Evolutionary conservation across 345 rosid species (phyloP).

Genomic region (Gossypium thurberi): DNA sequence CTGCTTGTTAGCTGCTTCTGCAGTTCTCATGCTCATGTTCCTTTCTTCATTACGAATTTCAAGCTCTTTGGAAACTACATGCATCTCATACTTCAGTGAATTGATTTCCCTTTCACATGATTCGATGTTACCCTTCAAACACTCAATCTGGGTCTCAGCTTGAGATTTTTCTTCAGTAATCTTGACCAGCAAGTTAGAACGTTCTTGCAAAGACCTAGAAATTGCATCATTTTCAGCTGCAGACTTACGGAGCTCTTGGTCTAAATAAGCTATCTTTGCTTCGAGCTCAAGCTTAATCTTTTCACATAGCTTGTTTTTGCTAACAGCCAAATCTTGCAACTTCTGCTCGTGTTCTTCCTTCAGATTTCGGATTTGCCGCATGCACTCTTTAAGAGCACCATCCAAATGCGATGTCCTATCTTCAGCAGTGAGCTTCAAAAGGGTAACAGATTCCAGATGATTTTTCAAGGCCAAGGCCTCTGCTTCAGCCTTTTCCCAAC

Average conservation of each 20-base stretch:
- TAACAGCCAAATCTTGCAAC: slow-evolving; percentile 54
- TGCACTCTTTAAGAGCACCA: slow-evolving; percentile 95
- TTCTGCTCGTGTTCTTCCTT: slow-evolving; percentile 90
- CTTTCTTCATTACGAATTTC: slow-evolving; percentile 96
- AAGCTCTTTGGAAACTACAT: slow-evolving; percentile 68
- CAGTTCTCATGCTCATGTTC: slow-evolving; percentile 92
- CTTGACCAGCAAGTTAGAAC: slow-evolving; percentile 69
- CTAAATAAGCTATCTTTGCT: slow-evolving; percentile 52
- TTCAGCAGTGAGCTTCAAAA: slow-evolving; percentile 80
- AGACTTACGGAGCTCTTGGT: slow-evolving; percentile 69
- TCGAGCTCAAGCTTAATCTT: slow-evolving; percentile 69
- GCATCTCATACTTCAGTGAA: slow-evolving; percentile 79
- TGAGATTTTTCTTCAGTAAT: slow-evolving; percentile 66
- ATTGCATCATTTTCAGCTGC: slow-evolving; percentile 76
- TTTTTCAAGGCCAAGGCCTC: slow-evolving; percentile 87
- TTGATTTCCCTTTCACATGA: slow-evolving; percentile 81
- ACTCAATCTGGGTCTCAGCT: slow-evolving; percentile 93
- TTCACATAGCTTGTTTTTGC: slow-evolving; percentile 68
- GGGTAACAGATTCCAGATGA: slow-evolving; percentile 75
- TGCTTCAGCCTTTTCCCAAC: slow-evolving; percentile 99
- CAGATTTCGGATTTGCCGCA: slow-evolving; percentile 84
- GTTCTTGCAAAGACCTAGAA: slow-evolving; percentile 82
- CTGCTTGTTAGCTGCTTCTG: slow-evolving; percentile 90
- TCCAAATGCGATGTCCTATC: slow-evolving; percentile 86
- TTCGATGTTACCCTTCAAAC: slow-evolving; percentile 71